Base-by-base conservation (phyloP, 768 basidiomycete species). In the Mycena indigotica region DNA sequence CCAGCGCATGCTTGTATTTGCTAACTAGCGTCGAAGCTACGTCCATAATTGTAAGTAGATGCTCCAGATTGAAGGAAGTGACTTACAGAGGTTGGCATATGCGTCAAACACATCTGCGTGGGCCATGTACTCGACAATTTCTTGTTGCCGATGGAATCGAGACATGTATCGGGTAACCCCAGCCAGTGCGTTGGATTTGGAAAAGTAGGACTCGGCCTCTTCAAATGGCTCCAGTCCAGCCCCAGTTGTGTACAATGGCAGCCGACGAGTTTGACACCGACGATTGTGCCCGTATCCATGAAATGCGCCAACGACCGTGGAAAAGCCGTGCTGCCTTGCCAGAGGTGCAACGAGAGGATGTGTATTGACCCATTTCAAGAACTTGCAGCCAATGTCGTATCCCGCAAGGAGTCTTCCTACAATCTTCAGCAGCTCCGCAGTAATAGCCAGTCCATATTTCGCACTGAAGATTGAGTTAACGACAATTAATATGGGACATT, bases 301-400 rank as follows among this genome's bases (percentile, higher is more conserved):
- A 26, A 53, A 53, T 8, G 52, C 52, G 38, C 52, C 52, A 16
- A 53, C 52, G n/a, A 53, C 58, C 10, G 8, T 32, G 48, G 16
- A 56, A 5, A 26, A 12, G 28, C 19, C 21, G 25, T n/a, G 23
- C 8, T 6, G 12, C 17, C 38, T 38, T 38, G n/a, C 48, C 16
- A 38, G 39, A 8, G 1, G 19, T 16, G 46, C 53, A 12, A 65
- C 60, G 15, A 48, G 13, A 16, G 53, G 30, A 30, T 49, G 29
- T 10, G 21, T 16, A 1, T 23, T 51, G 19, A 58, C 44, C 17
- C 50, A 57, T n/a, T 12, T 55, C 19, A 29, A 17, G 52, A 64
- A 61, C 35, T 54, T 52, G 35, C 63, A 64, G 4, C 60, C 60
- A 17, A 58, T 51, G 44, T 64, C 63, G 50, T 61, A 61, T 0